Evolutionary conservation across 352 stramenopile genomes (phyloP).

Genomic region (Pythium guiyangense): DNA sequence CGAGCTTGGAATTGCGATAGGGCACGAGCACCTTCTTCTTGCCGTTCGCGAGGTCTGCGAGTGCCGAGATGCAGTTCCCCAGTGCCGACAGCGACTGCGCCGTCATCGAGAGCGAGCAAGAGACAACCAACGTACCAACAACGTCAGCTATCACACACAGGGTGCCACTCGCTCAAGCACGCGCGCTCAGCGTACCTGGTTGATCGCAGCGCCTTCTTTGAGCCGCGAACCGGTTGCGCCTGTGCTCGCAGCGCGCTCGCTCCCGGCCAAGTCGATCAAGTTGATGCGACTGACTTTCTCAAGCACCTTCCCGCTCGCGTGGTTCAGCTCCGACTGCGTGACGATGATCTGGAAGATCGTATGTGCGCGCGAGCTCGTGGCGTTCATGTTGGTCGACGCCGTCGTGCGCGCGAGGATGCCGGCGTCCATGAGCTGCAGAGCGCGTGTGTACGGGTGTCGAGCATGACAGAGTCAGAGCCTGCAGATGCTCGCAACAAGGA

Average conservation of each 20-base stretch:
- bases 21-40: slow-evolving; percentile 87
- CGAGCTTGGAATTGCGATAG: slow-evolving; percentile 92
- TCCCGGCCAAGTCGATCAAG: slow-evolving; percentile 91
- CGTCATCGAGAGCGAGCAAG: background rate
- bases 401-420: slow-evolving; percentile 80
- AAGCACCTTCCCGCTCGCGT: slow-evolving; percentile 64
- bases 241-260: slow-evolving; percentile 86
- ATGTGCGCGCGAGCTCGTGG: slow-evolving; percentile 75
- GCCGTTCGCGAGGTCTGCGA: slow-evolving; percentile 83
- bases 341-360: slow-evolving; percentile 86
- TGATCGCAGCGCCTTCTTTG: slow-evolving; percentile 94
- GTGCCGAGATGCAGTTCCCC: slow-evolving; percentile 90
- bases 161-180: background rate
- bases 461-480: background rate
- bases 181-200: slow-evolving; percentile 46
- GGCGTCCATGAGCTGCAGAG: slow-evolving; percentile 70
- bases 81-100: slow-evolving; percentile 77
- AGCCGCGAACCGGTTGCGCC: slow-evolving; percentile 81
- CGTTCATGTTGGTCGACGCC: slow-evolving; percentile 86
- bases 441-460: too few species aligned
- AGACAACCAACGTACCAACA: background rate
- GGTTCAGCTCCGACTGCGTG: slow-evolving; percentile 72
- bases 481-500: background rate
- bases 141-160: too few species aligned
- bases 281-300: slow-evolving; percentile 87